Percentiles rank a stretch among this genome's conserved stretches.
These are phyloP conservation scores for Aspergillus taichungensis DNA, from an alignment of 495 filamentous ascomycete genomes.

Conservation along the genomic window DNA sequence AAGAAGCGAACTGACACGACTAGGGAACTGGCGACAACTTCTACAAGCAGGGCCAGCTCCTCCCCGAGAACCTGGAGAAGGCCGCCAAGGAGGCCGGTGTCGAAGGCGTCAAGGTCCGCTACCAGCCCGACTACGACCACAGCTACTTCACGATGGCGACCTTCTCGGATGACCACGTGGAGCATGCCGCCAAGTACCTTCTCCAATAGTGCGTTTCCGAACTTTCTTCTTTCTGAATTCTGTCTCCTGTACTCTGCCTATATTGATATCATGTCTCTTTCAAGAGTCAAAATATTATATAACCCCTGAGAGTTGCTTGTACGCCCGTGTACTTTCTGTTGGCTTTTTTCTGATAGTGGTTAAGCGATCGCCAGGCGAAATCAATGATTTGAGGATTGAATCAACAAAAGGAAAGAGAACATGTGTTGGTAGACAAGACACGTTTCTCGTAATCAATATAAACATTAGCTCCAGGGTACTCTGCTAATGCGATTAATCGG, in stretches of 20 bases:
- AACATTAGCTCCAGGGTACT: too few relatives aligned
- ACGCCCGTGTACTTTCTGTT: not conserved
- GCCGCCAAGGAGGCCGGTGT: constrained; percentile 67
- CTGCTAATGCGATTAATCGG: too few relatives aligned
- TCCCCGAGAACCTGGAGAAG: constrained; percentile 85
- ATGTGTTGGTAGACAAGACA: too few relatives aligned
- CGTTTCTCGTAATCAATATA: too few relatives aligned
- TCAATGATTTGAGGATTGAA: constrained; percentile 1
- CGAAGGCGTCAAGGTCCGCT: constrained; percentile 58
- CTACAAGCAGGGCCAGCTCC: constrained; percentile 84
- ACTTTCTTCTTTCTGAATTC: not conserved
- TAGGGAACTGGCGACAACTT: constrained; percentile 89
- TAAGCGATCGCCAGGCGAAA: constrained; percentile 4
- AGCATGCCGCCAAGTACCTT: constrained; percentile 81
- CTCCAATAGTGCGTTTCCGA: constrained; percentile 42
- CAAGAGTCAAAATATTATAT: not conserved
- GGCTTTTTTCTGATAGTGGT: constrained; percentile 6
- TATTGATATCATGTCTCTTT: not conserved
- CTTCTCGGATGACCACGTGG: constrained; percentile 84
- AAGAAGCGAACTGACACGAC: not conserved
- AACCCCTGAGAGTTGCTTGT: too few relatives aligned
- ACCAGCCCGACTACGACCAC: constrained; percentile 91
- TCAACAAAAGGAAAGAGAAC: too few relatives aligned
- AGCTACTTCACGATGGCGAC: constrained; percentile 90
- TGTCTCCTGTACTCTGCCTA: not conserved